These are phyloP conservation scores for Fusarium pininemorale DNA, from an alignment of 2,329 filamentous ascomycete species.

Conservation along the genomic window DNA sequence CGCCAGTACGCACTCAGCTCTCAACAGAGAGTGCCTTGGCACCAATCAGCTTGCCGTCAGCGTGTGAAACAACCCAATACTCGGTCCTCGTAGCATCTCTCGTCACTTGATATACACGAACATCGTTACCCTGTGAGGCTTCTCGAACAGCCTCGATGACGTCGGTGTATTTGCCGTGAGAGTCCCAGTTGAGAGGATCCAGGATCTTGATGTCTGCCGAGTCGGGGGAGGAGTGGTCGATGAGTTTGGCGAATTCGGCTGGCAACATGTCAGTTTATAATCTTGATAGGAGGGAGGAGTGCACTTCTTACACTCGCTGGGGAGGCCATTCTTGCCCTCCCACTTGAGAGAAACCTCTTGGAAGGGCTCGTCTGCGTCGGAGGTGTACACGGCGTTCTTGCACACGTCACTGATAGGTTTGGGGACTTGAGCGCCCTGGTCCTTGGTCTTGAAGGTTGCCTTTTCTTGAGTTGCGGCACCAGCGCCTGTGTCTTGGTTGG, in stretches of 20 bases:
- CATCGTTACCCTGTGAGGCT: conserved; percentile 70
- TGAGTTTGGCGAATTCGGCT: conserved; percentile 77
- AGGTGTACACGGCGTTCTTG: conserved; percentile 73
- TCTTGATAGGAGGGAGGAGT: not conserved
- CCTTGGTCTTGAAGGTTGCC: conserved; percentile 60
- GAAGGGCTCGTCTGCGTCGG: conserved; percentile 88
- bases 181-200: conserved; percentile 77
- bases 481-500: conserved; percentile 74
- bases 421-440: conserved; percentile 68
- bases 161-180: conserved; percentile 72
- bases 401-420: conserved; percentile 60
- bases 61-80: conserved; percentile 80
- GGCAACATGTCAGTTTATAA: conserved; percentile 7
- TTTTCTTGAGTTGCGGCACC: conserved; percentile 28
- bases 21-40: conserved; percentile 82
- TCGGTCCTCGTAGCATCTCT: conserved; percentile 72
- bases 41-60: conserved; percentile 74
- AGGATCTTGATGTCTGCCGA: conserved; percentile 71
- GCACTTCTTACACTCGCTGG: conserved; percentile 66
- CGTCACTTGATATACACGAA: conserved; percentile 78
- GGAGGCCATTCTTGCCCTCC: conserved; percentile 60
- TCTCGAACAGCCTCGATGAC: conserved; percentile 75
- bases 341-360: conserved; percentile 76
- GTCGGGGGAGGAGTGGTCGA: conserved; percentile 64
- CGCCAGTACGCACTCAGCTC: conserved; percentile 42